Base-by-base conservation (phyloP, 2,329 filamentous ascomycete species). In the Trichophyton schoenleinii region DNA sequence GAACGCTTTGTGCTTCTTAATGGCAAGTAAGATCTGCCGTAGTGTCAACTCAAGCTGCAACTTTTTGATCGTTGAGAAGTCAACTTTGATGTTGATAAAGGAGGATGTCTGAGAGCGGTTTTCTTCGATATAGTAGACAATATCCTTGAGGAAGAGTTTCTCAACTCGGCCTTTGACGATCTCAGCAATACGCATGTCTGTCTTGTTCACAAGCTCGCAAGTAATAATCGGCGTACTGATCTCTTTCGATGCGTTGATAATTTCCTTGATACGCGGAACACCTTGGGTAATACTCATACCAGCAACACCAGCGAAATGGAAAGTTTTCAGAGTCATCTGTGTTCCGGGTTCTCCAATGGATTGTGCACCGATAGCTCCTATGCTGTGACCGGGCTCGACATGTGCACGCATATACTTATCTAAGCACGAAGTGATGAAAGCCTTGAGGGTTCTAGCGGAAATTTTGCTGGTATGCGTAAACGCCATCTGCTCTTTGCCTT, bases 201-300 rank as follows among this genome's bases (percentile, higher is more conserved):
- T 78, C 63, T 86, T 84, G 70, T 91, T 94, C 65, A 89, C 81
- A 3, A 97, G 80, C 3, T 89, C 87, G 69, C 94, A 97, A 4
- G 83, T 85, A 67, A 99, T 95, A 70, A 99, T 87, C 0, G 94
- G 94, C 0, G 94, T 99, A 73, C 88, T 95, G 74, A 99, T 99
- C 58, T 80, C 79, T 72, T 91, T 95, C 7, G 91, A 96, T 4
- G 94, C 94, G 76, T 99, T 99, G 84, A 99, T 99, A 67, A 99
- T 99, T 80, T 99, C 94, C 77, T 99, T 99, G 79, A 99, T 99
- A 86, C 94, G 92, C 1, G 94, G 94, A 5, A 99, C 94, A 88
- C 94, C 94, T 71, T 96, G 90, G 0, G 94, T 99, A 71, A 99
- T 96, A 81, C 90, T 96, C 94, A 99, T 97, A 73, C 92, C 92